A percentile compares a stretch with the other conserved stretches of the same genome.
Conservation (phyloP, 176 grass and related monocot genomes). For the Panicum miliaceum region DNA sequence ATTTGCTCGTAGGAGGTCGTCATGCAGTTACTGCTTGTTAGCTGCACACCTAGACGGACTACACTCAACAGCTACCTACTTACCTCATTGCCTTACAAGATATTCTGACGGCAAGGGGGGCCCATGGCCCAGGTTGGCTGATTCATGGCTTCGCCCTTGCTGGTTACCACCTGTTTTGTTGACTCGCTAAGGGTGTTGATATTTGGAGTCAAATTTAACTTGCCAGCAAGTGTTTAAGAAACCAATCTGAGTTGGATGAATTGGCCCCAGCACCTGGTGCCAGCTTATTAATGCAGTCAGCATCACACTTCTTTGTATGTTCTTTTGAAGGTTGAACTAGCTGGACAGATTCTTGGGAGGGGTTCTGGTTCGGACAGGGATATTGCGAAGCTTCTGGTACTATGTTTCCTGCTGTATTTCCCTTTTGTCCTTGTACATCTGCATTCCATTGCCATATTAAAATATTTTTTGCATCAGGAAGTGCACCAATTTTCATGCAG, state of each 20-base stretch:
- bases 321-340: conserved; percentile 68
- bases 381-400: conserved; percentile 69
- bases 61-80: too few species aligned
- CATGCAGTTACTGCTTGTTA: too few species aligned
- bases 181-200: neutral
- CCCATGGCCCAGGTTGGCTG: too few species aligned
- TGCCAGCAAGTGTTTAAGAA: neutral
- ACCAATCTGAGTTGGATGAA: neutral
- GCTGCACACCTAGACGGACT: too few species aligned
- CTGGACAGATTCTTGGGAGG: conserved; percentile 65
- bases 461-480: conserved; percentile 30
- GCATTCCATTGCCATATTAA: conserved; percentile 15
- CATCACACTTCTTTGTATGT: conserved; percentile 11
- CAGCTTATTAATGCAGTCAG: conserved; percentile 23
- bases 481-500: conserved; percentile 27
- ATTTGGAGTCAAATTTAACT: conserved; percentile 25
- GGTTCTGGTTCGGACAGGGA: conserved; percentile 63
- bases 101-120: too few species aligned
- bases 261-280: neutral
- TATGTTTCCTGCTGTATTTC: conserved; percentile 24
- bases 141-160: neutral
- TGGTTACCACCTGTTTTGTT: conserved; percentile 20
- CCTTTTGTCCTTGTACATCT: conserved; percentile 22
- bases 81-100: too few species aligned
- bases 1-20: too few species aligned